Conservation (phyloP, 2,329 filamentous ascomycete species). For the Aspergillus unguis region DNA sequence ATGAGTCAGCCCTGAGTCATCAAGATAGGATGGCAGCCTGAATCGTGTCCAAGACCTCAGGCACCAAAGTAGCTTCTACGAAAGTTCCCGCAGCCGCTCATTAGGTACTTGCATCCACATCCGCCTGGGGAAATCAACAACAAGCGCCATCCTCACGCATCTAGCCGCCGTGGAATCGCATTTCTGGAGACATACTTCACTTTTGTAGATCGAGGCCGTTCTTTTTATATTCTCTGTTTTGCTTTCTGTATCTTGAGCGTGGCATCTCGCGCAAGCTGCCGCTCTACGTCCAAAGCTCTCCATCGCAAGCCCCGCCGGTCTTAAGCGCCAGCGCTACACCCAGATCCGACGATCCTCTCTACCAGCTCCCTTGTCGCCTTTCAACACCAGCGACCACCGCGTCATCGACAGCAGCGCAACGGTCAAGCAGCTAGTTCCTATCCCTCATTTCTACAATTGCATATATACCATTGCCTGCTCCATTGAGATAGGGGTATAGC, state of each 20-base stretch:
- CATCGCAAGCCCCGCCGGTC: conserved; percentile 35
- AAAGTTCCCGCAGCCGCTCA: conserved; percentile 2
- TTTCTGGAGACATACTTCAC: conserved; percentile 12
- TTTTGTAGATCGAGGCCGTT: conserved; percentile 13
- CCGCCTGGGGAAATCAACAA: conserved; percentile 10
- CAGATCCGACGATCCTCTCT: conserved; percentile 21
- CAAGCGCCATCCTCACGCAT: conserved; percentile 12
- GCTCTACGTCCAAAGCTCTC: conserved; percentile 8
- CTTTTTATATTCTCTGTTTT: conserved; percentile 13
- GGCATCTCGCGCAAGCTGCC: neutral
- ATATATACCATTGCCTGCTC: conserved; percentile 1
- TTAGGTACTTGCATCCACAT: neutral
- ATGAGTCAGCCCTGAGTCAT: conserved; percentile 26
- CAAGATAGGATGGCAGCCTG: neutral
- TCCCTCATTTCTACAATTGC: conserved; percentile 13
- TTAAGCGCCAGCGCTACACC: conserved; percentile 36
- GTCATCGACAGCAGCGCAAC: conserved; percentile 1
- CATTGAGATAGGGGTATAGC: conserved; percentile 3
- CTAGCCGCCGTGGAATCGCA: conserved; percentile 1
- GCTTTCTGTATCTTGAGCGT: conserved; percentile 5
- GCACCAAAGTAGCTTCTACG: too few species aligned
- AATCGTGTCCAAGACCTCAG: neutral
- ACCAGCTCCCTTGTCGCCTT: conserved; percentile 11
- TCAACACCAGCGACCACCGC: neutral
- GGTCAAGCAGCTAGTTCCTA: neutral